Percentiles rank a stretch among this genome's conserved stretches.
These are phyloP conservation scores for Mycena crocata DNA, from an alignment of 768 basidiomycete genomes.

Conservation along the genomic window DNA sequence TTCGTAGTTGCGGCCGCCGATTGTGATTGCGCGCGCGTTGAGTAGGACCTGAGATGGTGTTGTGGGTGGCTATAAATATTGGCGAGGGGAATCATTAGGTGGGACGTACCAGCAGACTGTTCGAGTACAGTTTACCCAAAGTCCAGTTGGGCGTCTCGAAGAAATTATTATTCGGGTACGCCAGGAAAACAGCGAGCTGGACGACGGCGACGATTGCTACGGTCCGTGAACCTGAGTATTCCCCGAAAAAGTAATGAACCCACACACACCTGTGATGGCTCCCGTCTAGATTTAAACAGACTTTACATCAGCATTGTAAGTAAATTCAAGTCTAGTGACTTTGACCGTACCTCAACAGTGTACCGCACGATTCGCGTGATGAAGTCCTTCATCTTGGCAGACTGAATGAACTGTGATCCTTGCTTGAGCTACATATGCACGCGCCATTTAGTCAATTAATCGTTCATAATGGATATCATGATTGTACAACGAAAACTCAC, in stretches of 20 bases:
- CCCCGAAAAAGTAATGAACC: background rate
- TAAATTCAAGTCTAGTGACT: too few species aligned
- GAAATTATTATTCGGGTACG: conserved; percentile 31
- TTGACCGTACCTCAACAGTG: too few species aligned
- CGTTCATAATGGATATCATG: background rate
- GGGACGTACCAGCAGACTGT: conserved; percentile 31
- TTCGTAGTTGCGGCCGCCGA: conserved; percentile 13
- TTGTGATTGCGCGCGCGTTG: conserved; percentile 10
- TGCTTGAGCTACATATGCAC: conserved; percentile 28
- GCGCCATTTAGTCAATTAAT: background rate
- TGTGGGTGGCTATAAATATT: background rate
- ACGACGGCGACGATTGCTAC: conserved; percentile 45
- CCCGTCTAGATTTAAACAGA: too few species aligned
- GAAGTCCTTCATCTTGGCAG: conserved; percentile 26
- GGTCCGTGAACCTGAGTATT: background rate
- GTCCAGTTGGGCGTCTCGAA: conserved; percentile 48
- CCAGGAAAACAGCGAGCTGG: conserved; percentile 44
- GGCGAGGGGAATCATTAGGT: background rate
- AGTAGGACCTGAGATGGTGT: background rate
- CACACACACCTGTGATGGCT: conserved; percentile 41
- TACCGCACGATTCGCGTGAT: conserved; percentile 46
- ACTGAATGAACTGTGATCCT: background rate
- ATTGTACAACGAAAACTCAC: conserved; percentile 40
- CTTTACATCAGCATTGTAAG: too few species aligned
- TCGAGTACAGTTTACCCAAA: conserved; percentile 49